Base-by-base conservation (phyloP, 164 flowering plant genomes). In the Tetrastigma voinierianum region DNA sequence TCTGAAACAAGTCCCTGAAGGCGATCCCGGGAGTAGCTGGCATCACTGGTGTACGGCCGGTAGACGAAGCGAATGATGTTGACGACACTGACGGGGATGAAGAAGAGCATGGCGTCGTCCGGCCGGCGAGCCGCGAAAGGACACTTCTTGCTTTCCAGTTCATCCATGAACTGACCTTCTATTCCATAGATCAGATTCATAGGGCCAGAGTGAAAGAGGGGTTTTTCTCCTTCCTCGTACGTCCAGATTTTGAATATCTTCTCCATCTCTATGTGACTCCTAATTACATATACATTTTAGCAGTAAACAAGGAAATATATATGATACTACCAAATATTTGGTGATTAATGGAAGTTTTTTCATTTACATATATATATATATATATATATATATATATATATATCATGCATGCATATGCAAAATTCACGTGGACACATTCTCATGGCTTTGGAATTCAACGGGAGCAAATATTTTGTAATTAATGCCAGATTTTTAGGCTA, bases 241-340 rank as follows among this genome's bases (percentile, higher is more conserved):
- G 78, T 6, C 86, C 84, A 82, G n/a, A 84, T 76, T 55, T 55
- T 77, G 63, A 84, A 78, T 63, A 67, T 57, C 77, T 78, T 84
- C 71, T 64, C 72, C 88, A 84, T 84, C 68, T 84, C 86, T n/a
- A 59, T 74, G 61, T 81, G 82, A 62, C 86, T 82, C 83, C 88
- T 84, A 73, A 1, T 21, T 55, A n/a, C 19, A 55, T 1, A 32
- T 14, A 11, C 17, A 47, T 51, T 47, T 55, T 10, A 43, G 12
- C 21, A 13, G 52, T 12, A 63, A 59, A 47, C 51, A 47, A 1
- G 40, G 15, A 21, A 54, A 20, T n/a, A n/a, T n/a, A n/a, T n/a
- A n/a, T n/a, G n/a, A n/a, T n/a, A n/a, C n/a, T n/a, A n/a, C n/a
- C n/a, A n/a, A n/a, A n/a, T n/a, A n/a, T n/a, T n/a, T n/a, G n/a